Base-by-base conservation (phyloP, 2,329 filamentous ascomycete genomes). In the Furcasterigmium furcatum region DNA sequence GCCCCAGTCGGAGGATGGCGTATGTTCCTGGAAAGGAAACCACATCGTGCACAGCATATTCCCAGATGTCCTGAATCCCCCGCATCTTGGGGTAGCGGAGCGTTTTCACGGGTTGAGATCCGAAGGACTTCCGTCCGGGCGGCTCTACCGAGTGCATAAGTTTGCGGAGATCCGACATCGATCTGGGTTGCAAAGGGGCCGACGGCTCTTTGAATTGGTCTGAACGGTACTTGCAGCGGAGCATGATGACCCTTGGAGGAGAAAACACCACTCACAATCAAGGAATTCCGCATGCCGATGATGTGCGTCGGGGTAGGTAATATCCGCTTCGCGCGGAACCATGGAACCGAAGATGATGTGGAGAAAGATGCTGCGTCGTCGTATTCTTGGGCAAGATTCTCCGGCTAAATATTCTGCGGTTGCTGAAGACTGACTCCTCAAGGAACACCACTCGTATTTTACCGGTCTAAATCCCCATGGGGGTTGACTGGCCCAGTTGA, bases 241-340 rank as follows among this genome's bases (percentile, higher is more conserved):
- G n/a, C n/a, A n/a, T n/a, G n/a, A n/a, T n/a, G n/a, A n/a, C n/a
- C n/a, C n/a, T n/a, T n/a, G n/a, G n/a, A n/a, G 20, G 14, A 13
- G 4, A 39, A 6, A 22, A 12, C 21, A 9, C 36, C 36, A 39
- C 10, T 39, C 36, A 22, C 10, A n/a, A n/a, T 25, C 36, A n/a
- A 24, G 36, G 10, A 39, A 39, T 12, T 13, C 36, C 36, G 36
- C n/a, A 8, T n/a, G 36, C 13, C 21, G 36, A 39, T 18, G 21
- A 13, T 7, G 16, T 24, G 18, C 20, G 36, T 19, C 36, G 36
- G 36, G 19, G 14, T 39, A 21, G 18, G 4, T 13, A 9, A 39
- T 24, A 24, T 39, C 36, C 36, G 36, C 36, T 39, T 39, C 36
- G 36, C 16, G 36, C 36, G 36, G 36, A 39, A 39, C 19, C 16